phyloP scores from a whole-genome alignment of 1,284 basidiomycete genomes.

The Leccinum ponderosum region DNA sequence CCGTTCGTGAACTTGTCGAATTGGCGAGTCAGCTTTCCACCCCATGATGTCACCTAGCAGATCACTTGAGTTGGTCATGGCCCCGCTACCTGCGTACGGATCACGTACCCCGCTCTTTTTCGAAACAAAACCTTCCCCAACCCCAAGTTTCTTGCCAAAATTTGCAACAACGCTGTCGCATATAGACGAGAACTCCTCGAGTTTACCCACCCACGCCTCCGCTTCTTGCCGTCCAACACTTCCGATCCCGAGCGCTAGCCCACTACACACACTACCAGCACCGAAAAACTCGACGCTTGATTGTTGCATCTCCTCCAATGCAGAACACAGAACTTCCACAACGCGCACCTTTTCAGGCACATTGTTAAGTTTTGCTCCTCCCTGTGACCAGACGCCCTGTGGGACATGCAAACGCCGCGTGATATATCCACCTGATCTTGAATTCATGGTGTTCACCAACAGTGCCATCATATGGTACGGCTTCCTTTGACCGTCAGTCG shows the following conservation, averaged over 20 bases:
- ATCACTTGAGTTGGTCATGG: constrained; percentile 19
- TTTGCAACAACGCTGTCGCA: constrained; percentile 86
- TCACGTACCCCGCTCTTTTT: constrained; percentile 73
- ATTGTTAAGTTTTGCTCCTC: constrained; percentile 80
- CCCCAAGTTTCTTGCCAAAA: constrained; percentile 87
- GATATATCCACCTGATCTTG: constrained; percentile 84
- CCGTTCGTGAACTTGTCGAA: constrained; percentile 91
- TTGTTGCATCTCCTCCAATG: constrained; percentile 73
- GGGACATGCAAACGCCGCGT: constrained; percentile 88
- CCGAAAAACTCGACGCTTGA: constrained; percentile 71
- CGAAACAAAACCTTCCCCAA: constrained; percentile 78
- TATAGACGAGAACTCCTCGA: constrained; percentile 71
- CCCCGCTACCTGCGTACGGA: not conserved
- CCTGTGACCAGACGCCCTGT: constrained; percentile 87
- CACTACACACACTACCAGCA: constrained; percentile 73
- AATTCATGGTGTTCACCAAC: constrained; percentile 77
- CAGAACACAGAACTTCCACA: constrained; percentile 73
- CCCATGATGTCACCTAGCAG: constrained; percentile 63
- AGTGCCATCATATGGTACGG: constrained; percentile 91
- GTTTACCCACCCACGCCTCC: constrained; percentile 67
- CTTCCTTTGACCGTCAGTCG: constrained; percentile 73
- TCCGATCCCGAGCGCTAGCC: constrained; percentile 68
- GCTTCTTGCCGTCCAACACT: constrained; percentile 69
- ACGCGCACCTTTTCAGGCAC: constrained; percentile 85
- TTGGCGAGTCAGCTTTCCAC: constrained; percentile 78